These are phyloP conservation scores for Avena sativa DNA, from an alignment of 176 grass and related monocot species.

Conservation along the genomic window DNA sequence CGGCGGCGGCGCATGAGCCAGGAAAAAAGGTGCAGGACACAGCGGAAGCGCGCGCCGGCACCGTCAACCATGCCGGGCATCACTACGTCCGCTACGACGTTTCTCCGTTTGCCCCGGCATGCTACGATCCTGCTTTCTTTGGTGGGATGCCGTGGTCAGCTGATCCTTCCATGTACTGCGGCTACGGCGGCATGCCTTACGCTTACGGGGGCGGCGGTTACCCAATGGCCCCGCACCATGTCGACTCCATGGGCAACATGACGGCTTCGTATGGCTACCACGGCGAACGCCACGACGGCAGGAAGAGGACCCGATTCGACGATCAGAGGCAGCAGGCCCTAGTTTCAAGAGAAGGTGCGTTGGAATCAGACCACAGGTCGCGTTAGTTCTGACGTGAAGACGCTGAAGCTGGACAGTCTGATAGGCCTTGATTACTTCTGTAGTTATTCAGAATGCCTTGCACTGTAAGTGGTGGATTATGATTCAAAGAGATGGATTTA, in stretches of 20 bases:
- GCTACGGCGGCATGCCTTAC: not conserved
- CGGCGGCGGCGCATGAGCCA: not conserved
- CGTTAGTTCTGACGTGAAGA: not conserved
- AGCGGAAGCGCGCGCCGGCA: too few species aligned
- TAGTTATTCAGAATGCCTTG: not conserved
- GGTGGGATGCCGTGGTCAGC: not conserved
- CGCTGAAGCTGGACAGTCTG: not conserved
- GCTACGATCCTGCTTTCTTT: slow-evolving; percentile 30
- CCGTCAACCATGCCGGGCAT: not conserved
- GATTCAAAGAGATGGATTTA: not conserved
- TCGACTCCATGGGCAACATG: not conserved
- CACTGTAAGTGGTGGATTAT: not conserved
- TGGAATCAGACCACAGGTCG: not conserved
- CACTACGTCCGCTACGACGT: not conserved
- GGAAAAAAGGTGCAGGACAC: not conserved
- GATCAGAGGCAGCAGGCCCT: not conserved
- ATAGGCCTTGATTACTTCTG: not conserved
- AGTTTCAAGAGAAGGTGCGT: slow-evolving; percentile 27
- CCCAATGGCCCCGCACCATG: not conserved
- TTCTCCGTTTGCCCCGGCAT: not conserved
- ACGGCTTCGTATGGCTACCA: not conserved
- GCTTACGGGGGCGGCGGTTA: not conserved
- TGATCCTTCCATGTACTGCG: slow-evolving; percentile 22
- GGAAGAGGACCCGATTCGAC: slow-evolving; percentile 3
- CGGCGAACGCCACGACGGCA: not conserved